Evolutionary conservation across 1,139 yeast species (phyloP), one percentile per base, ranked within the genome.

Genomic region (Blastobotrys malaysiensis): DNA sequence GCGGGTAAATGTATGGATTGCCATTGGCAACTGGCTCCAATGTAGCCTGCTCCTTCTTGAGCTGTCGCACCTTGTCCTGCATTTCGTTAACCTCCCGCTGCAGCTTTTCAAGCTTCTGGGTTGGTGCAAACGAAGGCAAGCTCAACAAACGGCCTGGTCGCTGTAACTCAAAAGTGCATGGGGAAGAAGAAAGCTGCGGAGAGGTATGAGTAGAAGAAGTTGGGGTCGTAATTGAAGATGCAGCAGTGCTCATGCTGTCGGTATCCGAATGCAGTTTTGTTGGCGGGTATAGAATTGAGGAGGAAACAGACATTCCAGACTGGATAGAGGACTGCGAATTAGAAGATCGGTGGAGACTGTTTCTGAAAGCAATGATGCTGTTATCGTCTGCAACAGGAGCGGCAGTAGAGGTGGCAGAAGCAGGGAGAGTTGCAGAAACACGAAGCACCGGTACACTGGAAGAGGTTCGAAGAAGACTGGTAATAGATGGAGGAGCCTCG

Each of bases 1-100:
- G 56, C 20, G 49, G 53, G 43, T 56, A 52, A 49, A 46, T 55
- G 50, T 55, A 59, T 3, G 55, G 55, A 49, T 55, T 53, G 11
- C 44, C 43, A 20, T 48, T 26, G n/a, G 48, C 48, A 22, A 46
- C 26, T 9, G 54, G 55, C 2, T 43, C 49, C 18, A 55, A 24
- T 46, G 43, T 16, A 11, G 43, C 44, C 46, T 56, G 26, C 18
- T 57, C 57, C 13, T 51, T 49, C 39, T 27, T 46, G 20, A 55
- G 18, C 13, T 48, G 39, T 9, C 51, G 50, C 13, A 50, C 47
- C 31, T 52, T 46, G 39, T 50, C 46, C 43, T 54, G 55, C 19
- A 48, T 24, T 3, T 26, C 45, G 31, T 57, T 59, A 14, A 60
- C 50, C 20, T 58, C 57, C 22, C 51, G 46, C 45, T 55, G 59